phyloP scores from a whole-genome alignment of 441 rosid species.

The Pelargonium australe region DNA sequence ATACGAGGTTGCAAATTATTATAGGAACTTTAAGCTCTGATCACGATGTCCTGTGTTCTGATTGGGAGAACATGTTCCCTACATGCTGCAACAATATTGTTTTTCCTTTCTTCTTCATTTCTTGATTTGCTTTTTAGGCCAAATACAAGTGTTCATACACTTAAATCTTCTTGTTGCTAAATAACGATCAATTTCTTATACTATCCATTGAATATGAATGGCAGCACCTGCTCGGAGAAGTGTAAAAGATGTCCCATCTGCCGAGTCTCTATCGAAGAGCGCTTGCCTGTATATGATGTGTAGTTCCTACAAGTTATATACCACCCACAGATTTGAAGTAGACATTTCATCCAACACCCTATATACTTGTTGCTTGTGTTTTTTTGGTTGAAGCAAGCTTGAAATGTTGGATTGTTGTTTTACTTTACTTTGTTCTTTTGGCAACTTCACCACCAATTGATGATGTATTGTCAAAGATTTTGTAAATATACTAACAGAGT shows the following conservation, averaged over 20 bases:
- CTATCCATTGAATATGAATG: constrained; percentile 3
- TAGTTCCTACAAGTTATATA: constrained; percentile 17
- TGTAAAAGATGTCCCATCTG: constrained; percentile 60
- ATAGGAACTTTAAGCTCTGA: no score
- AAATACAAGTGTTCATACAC: not conserved
- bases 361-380: not conserved
- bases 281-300: constrained; percentile 44
- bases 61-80: no score
- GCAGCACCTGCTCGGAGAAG: constrained; percentile 54
- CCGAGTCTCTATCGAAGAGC: constrained; percentile 48
- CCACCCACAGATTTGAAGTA: not conserved
- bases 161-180: not conserved
- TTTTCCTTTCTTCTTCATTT: no score
- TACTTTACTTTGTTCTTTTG: not conserved
- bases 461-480: not conserved
- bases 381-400: not conserved
- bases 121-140: no score
- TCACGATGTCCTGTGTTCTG: no score
- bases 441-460: not conserved
- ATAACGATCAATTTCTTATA: not conserved
- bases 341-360: not conserved
- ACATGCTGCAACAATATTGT: no score
- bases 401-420: not conserved
- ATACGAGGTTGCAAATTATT: no score
- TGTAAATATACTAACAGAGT: not conserved